These are phyloP conservation scores for Colletotrichum endophyticum DNA, from an alignment of 2,329 filamentous ascomycete genomes.

Conservation along the genomic window DNA sequence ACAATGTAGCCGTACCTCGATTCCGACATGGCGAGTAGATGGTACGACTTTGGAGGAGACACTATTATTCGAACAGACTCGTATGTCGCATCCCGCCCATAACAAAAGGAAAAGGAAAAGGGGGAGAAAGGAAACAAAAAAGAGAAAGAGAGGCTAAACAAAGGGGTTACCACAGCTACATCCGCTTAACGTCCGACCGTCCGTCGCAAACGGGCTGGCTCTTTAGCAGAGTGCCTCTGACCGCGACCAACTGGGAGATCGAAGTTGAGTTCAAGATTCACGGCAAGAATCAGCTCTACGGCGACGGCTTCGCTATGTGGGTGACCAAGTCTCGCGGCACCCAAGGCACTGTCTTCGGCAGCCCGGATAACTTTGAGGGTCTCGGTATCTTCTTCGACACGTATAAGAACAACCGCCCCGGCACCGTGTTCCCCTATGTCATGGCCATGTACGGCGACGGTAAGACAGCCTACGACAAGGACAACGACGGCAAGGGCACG, in stretches of 20 bases:
- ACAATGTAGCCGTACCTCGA: constrained; percentile 85
- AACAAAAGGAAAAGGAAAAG: neutral
- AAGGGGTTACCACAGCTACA: constrained; percentile 65
- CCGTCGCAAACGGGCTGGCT: constrained; percentile 92
- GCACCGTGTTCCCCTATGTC: constrained; percentile 94
- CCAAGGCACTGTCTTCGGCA: constrained; percentile 85
- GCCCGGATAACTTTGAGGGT: constrained; percentile 87
- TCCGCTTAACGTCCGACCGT: constrained; percentile 89
- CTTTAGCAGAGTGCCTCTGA: constrained; percentile 91
- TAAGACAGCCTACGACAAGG: constrained; percentile 86
- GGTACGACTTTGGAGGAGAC: constrained; percentile 99
- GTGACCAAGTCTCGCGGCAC: constrained; percentile 90
- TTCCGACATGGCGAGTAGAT: constrained; percentile 96
- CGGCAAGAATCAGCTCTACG: constrained; percentile 87
- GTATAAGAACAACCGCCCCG: constrained; percentile 99
- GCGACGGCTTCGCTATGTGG: constrained; percentile 98
- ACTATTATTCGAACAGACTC: constrained; percentile 79
- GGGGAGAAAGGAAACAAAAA: neutral
- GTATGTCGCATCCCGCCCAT: constrained; percentile 46
- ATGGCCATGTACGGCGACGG: constrained; percentile 99
- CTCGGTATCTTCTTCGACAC: constrained; percentile 97
- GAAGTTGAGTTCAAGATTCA: constrained; percentile 95
- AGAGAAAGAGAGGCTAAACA: constrained; percentile 22
- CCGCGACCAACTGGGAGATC: constrained; percentile 98
- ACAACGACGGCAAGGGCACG: constrained; percentile 90